Base-by-base conservation (phyloP, 2,329 filamentous ascomycete genomes). In the Penicillium crustosum region DNA sequence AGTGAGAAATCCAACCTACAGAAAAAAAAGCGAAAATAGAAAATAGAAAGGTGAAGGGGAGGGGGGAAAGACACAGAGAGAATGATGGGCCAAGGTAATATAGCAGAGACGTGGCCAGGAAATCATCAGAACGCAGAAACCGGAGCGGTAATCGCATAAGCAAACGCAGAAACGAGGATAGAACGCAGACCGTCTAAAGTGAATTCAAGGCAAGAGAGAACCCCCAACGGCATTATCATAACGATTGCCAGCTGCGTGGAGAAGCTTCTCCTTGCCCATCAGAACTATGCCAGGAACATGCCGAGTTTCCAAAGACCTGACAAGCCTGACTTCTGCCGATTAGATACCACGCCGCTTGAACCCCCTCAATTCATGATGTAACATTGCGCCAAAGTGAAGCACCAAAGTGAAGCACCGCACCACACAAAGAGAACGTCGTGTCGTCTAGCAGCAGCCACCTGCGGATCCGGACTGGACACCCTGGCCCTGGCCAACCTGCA, bases 401-500 rank as follows among this genome's bases (percentile, higher is more conserved):
- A 68, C 63, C 62, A 62, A 62, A 64, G 61, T 55, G 58, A 66
- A 63, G 59, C 63, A 68, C 63, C 62, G 58, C 59, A 60, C 57
- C 59, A 53, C 48, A 53, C 39, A 45, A 43, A 59, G 45, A 48
- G 43, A 44, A 45, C 42, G 57, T 50, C 42, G 49, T 58, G 55
- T 64, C 63, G 70, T 83, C 82, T 95, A 97, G 83, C 93, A 97
- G 86, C 93, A 97, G 76, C 91, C 88, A 73, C 89, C 88, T 75
- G 86, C 90, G 70, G 90, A 90, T 69, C 89, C 89, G 71, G 87
- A 90, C 77, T 95, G 90, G 68, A 99, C 93, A 70, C 93, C 93
- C 79, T 96, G 92, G 73, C 94, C 94, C 75, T 92, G 89, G 59
- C 92, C 91, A 71, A 99, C 94, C 77, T 96, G 92, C 70, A 99